Evolutionary conservation across 352 stramenopile genomes (phyloP), one percentile per base, ranked within the genome.

Genomic region (Discostella stelligera): DNA sequence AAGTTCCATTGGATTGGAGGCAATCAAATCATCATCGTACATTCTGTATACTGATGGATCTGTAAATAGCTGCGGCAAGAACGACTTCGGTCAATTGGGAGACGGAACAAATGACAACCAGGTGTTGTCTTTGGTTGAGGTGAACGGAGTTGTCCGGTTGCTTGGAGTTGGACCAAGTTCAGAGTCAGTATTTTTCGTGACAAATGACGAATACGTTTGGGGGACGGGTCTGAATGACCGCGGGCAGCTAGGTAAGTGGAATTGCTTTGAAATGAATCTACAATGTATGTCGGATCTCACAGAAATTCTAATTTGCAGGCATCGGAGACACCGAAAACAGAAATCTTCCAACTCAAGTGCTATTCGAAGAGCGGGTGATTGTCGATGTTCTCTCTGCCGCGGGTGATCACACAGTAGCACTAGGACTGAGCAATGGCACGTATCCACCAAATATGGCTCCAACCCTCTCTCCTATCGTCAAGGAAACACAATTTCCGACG

Each of bases 41-140:
- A 79, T 85, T 30, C 23, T 81, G 11, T 74, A 77, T 49, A 48
- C 46, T 9, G 78, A 81, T 69, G 78, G 71, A 32, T 64, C 62
- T 23, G 56, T 65, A 5, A 77, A 66, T 41, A 21, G n/a, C 11
- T 85, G 78, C 18, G 78, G 78, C 10, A 63, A 27, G n/a, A 85
- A 85, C 32, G 32, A 81, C 3, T 68, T 64, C 48, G 78, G 78
- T 20, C 71, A 85, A 55, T 52, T 85, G 9, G 78, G 78, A 18
- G 72, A 85, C 48, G 72, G 72, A 11, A 74, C 78, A 4, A 76
- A 76, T 55, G 27, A 56, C 16, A 68, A 85, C 59, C 44, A 74
- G 21, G 41, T 71, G 48, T 48, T 77, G 10, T 30, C 58, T 11
- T 11, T 62, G 21, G 68, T 85, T 53, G 48, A 52, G 32, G 3